Evolutionary conservation across 2,329 filamentous ascomycete genomes (phyloP), one percentile per base, ranked within the genome.

Genomic region (Ascosphaera apis): DNA sequence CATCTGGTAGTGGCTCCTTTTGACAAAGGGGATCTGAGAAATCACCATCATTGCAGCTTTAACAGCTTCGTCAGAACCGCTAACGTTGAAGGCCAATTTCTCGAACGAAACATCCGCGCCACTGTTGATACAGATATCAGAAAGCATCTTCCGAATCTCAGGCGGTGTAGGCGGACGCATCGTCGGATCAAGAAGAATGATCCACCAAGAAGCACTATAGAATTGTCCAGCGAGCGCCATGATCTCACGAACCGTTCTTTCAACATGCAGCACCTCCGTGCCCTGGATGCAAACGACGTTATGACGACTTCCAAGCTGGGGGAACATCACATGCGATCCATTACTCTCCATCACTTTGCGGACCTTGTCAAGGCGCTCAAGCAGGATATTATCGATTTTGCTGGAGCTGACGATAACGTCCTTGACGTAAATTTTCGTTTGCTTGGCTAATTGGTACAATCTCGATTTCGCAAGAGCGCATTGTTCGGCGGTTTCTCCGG

Each of bases 331-430:
- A 54, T 91, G 92, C 4, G 86, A 91, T 27, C 86, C 88, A 49
- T 95, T 95, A 38, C 77, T 77, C 53, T 98, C 88, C 57, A 93
- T 86, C 44, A 98, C 92, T 63, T 92, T 93, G 49, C 84, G 81
- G 39, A 98, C 82, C 56, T 95, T 95, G 56, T 95, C 86, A 47
- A 95, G 65, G 17, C 88, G 77, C 47, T 79, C 79, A 25, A 95
- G 71, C 39, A 98, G 57, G 46, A 98, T 86, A 52, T 77, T 91
- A 55, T 98, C 88, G 42, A 95, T 82, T 61, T 98, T 98, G 53
- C 79, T 78, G 21, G 81, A 70, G 34, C 84, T 79, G 40, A 98
- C 77, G 43, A 78, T 72, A 31, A 91, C 82, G 51, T 93, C 84
- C 58, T 98, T 98, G 50, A 91, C 76, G 46, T 76, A 84, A 27